Evolutionary conservation across 345 rosid species (phyloP), one percentile per base, ranked within the genome.

Genomic region (Adansonia digitata): DNA sequence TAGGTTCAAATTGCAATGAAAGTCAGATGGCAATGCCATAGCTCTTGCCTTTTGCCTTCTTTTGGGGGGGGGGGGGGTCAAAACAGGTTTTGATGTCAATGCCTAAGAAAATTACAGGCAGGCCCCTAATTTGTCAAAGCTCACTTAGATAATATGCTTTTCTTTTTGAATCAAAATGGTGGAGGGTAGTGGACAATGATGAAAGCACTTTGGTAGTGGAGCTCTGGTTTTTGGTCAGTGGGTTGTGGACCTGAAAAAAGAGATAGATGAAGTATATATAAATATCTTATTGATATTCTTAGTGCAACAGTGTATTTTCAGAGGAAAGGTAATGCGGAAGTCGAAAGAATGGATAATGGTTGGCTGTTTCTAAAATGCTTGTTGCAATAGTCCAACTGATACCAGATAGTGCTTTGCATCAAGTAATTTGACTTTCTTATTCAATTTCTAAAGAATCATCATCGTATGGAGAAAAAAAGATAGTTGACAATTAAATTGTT

Each of bases 161-260:
- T 83, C 18, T 75, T 80, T 67, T 84, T 70, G 81, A 68, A 63
- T 72, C 82, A 67, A 57, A 71, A 34, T 81, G 79, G 79, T 77
- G 82, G 86, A 84, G 85, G 70, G 12, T 83, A 78, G 92, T 93
- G 94, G 97, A 86, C 79, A 77, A 84, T 86, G 94, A 85, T 84
- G 88, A 81, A 78, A 84, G 84, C 88, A 74, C 82, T 82, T 86
- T 85, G 77, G 60, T 79, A 76, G 85, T 85, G 92, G 89, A 83
- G 74, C 77, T 84, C 73, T 75, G 74, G 45, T 79, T 77, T 81
- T 78, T 74, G 77, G 68, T 80, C 22, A 82, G 86, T 92, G 88
- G 89, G 67, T 35, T 77, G 92, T 84, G 93, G 94, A 73, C 92
- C 87, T 83, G 74, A 73, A 74, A 82, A 84, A 79, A 82, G 83